Evolutionary conservation across 345 rosid genomes (phyloP).

Genomic region (Dipteronia sinensis): DNA sequence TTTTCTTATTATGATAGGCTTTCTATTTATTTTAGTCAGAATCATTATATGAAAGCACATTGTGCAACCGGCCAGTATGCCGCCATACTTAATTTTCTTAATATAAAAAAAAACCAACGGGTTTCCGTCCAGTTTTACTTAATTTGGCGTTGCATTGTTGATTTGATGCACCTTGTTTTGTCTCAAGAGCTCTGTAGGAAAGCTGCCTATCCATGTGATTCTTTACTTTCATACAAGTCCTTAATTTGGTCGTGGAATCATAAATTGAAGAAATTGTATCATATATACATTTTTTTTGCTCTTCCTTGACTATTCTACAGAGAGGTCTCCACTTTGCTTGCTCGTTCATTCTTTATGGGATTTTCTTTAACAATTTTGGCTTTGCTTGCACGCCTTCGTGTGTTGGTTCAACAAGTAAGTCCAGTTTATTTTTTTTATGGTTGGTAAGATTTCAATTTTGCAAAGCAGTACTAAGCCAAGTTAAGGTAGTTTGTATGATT

Average conservation of each 20-base stretch:
- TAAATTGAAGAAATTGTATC: neutral
- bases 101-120: no score
- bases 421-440: neutral
- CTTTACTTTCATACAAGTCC: neutral
- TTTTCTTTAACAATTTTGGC: constrained; percentile 75
- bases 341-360: constrained; percentile 83
- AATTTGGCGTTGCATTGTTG: no score
- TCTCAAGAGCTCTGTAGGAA: neutral
- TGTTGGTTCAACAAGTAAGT: constrained; percentile 89
- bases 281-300: neutral
- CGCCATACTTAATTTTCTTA: neutral
- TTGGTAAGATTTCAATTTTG: neutral
- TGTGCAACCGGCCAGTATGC: neutral
- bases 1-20: neutral
- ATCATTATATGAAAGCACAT: neutral
- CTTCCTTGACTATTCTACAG: constrained; percentile 44
- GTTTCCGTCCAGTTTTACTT: neutral
- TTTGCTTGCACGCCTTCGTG: constrained; percentile 84
- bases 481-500: neutral
- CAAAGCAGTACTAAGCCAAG: neutral
- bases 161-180: neutral
- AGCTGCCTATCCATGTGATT: neutral
- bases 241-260: neutral
- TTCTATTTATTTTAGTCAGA: neutral
- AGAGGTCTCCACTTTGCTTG: constrained; percentile 72